Conservation (phyloP, 1,139 yeast species). For the Candida freyschussii region DNA sequence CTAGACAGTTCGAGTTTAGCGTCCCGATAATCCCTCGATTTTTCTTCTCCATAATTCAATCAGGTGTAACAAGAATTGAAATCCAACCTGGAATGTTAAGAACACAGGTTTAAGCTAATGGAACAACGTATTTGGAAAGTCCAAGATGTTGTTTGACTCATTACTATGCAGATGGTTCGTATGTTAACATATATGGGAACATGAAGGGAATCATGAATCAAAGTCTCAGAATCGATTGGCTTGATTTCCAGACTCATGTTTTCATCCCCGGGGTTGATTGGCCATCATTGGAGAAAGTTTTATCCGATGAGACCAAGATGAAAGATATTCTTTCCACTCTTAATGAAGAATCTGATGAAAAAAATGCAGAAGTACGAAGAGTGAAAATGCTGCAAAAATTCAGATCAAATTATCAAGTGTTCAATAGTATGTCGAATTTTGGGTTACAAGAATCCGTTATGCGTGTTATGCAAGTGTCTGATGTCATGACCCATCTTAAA, state of each 20-base stretch:
- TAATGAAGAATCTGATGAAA: constrained; percentile 15
- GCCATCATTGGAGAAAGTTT: constrained; percentile 32
- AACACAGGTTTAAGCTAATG: constrained; percentile 63
- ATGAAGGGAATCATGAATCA: constrained; percentile 14
- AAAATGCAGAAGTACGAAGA: constrained; percentile 27
- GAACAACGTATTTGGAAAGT: constrained; percentile 58
- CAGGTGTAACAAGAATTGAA: constrained; percentile 54
- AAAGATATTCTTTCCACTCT: constrained; percentile 8
- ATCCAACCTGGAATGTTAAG: constrained; percentile 58
- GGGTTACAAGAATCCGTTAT: constrained; percentile 65
- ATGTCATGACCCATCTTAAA: constrained; percentile 66
- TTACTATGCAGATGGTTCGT: constrained; percentile 64
- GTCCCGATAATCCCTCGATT: constrained; percentile 65
- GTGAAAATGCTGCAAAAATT: constrained; percentile 27
- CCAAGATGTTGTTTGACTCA: constrained; percentile 52
- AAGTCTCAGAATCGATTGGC: constrained; percentile 42
- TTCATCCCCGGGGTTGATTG: constrained; percentile 46
- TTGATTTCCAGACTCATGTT: constrained; percentile 52
- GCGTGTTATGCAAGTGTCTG: constrained; percentile 69
- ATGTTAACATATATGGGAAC: constrained; percentile 32
- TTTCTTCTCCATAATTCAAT: constrained; percentile 46
- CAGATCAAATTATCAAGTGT: constrained; percentile 35
- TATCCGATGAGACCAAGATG: constrained; percentile 25
- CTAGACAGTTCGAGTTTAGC: constrained; percentile 59
- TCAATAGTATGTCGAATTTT: constrained; percentile 40